Percentiles rank a stretch among this genome's conserved stretches.
Conservation (phyloP, 176 grass and related monocot species). For the Oryza australiensis region DNA sequence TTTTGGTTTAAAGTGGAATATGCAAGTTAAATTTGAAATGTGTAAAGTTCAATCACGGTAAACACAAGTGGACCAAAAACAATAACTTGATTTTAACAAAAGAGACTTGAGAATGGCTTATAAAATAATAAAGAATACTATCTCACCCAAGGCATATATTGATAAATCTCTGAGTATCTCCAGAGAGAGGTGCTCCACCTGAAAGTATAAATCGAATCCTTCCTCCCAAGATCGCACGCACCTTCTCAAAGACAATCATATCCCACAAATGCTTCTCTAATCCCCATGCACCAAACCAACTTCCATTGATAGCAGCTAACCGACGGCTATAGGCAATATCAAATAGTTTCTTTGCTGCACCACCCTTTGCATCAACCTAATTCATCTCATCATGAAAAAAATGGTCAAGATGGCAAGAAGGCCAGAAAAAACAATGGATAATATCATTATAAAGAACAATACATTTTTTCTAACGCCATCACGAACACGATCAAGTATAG, state of each 20-base stretch:
- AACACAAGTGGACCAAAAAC: not conserved
- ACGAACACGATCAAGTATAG: conserved; percentile 91
- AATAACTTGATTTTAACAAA: conserved; percentile 4
- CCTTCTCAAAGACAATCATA: conserved; percentile 80
- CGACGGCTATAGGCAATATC: conserved; percentile 76
- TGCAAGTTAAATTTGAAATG: conserved; percentile 11
- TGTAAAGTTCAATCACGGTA: not conserved
- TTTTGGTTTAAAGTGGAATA: not conserved
- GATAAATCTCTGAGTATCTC: conserved; percentile 92
- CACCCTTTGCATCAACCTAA: conserved; percentile 90
- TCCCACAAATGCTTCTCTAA: conserved; percentile 89
- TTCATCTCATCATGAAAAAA: conserved; percentile 17
- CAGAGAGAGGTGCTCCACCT: conserved; percentile 86
- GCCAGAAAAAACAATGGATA: not conserved
- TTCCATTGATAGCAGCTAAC: conserved; percentile 87
- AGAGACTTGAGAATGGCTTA: not conserved
- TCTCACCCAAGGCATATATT: conserved; percentile 98
- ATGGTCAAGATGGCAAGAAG: not conserved
- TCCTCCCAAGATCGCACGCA: conserved; percentile 78
- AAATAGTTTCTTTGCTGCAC: conserved; percentile 81
- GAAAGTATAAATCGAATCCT: conserved; percentile 77
- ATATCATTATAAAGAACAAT: conserved; percentile 23
- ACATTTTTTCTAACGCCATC: conserved; percentile 94
- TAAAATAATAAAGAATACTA: conserved; percentile 4
- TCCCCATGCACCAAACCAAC: conserved; percentile 96